A percentile compares a stretch with the other conserved stretches of the same genome.
These are phyloP conservation scores for Sporormia fimetaria DNA, from an alignment of 495 filamentous ascomycete genomes.

Conservation along the genomic window DNA sequence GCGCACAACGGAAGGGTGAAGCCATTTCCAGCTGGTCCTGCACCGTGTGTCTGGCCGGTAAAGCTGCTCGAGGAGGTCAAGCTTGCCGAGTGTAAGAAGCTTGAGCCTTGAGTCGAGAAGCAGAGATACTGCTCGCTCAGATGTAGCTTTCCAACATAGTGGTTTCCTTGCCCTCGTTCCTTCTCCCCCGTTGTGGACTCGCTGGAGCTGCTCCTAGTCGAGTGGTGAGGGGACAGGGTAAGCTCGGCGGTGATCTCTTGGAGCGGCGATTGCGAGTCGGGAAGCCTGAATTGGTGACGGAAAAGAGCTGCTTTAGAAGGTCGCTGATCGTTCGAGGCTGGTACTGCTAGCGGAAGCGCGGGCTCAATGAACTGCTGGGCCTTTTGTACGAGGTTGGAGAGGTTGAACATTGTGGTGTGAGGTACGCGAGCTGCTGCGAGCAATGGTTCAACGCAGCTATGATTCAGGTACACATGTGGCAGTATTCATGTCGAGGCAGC, in stretches of 20 bases:
- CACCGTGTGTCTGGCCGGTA: slow-evolving; percentile 79
- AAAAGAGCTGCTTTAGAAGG: slow-evolving; percentile 89
- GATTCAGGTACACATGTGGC: not conserved
- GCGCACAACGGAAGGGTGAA: slow-evolving; percentile 92
- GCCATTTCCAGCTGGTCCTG: slow-evolving; percentile 88
- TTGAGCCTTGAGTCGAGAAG: slow-evolving; percentile 87
- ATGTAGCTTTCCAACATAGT: slow-evolving; percentile 88
- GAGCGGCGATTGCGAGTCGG: slow-evolving; percentile 77
- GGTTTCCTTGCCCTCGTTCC: slow-evolving; percentile 57
- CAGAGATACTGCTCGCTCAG: slow-evolving; percentile 88
- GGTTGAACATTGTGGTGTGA: slow-evolving; percentile 33
- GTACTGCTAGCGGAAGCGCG: slow-evolving; percentile 51
- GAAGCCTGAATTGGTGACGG: slow-evolving; percentile 91
- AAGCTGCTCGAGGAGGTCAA: slow-evolving; percentile 62
- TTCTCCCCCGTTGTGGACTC: slow-evolving; percentile 43
- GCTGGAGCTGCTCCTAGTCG: slow-evolving; percentile 28
- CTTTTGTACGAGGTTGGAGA: slow-evolving; percentile 85
- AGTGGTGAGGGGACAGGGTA: slow-evolving; percentile 55
- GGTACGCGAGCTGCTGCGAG: not conserved
- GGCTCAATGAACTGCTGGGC: slow-evolving; percentile 89
- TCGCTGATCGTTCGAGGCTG: slow-evolving; percentile 50
- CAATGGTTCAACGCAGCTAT: slow-evolving; percentile 1
- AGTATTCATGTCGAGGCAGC: slow-evolving; percentile 18
- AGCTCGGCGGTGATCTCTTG: slow-evolving; percentile 95
- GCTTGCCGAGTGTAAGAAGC: slow-evolving; percentile 69